Base-by-base conservation (phyloP, 768 basidiomycete genomes). In the Termitomyces sp. region DNA sequence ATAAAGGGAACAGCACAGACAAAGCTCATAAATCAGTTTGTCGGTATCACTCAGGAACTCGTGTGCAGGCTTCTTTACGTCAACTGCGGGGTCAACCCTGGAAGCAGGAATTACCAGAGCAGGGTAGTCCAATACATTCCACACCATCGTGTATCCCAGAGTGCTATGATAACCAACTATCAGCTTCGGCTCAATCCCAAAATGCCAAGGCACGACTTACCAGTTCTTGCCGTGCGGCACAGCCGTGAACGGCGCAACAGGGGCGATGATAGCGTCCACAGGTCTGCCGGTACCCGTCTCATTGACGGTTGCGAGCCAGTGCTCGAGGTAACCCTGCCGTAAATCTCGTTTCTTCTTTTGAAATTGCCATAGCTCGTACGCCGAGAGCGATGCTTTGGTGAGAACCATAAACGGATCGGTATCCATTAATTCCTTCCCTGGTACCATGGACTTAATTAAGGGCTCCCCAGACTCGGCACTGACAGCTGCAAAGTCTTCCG, bases 221-320 rank as follows among this genome's bases (percentile, higher is more conserved):
- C 50, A 73, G 58, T 81, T 80, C 51, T 68, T 68, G n/a, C 88
- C 88, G 64, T 90, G 89, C 18, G 84, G 88, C 5, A 82, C 72
- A 1, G 90, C 86, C 1, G 78, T 72, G 64, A 74, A 85, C 2
- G 88, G 77, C 1, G 85, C 84, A 2, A 74, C 78, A 20, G 91
- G 87, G 1, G 77, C 72, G 36, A 93, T 86, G 62, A 93, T 82
- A 1, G 86, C 89, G 65, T 93, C 91, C 5, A 92, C 80, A 4
- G 89, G 86, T 2, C 91, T 72, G 2, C 87, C 88, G 0, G 88
- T 92, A 0, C 81, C 82, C 0, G 89, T 91, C 18, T 63, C 48
- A 0, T 55, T 60, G 10, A 62, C 71, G 0, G 85, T 87, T 4
- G 70, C 74, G 51, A 85, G 78, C 89, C 89, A 91, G 47, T 82